Percentiles rank a stretch among this genome's conserved stretches.
phyloP scores from a whole-genome alignment of 108 stramenopile genomes.

The Mayamaea pseudoterrestris region DNA sequence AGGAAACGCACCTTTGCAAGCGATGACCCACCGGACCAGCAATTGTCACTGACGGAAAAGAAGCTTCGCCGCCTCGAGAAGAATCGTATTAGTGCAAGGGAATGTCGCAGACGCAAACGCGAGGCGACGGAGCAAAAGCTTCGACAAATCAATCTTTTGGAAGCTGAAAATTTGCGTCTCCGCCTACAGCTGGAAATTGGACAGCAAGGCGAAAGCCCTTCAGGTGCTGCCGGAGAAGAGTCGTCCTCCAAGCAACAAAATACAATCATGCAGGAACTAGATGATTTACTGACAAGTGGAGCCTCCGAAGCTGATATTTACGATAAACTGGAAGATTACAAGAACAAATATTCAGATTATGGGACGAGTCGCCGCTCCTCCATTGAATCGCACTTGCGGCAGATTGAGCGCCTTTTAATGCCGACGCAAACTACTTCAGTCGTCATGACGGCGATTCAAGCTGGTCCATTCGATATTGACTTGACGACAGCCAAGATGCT shows the following conservation, averaged over 20 bases:
- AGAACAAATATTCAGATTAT: constrained; percentile 84
- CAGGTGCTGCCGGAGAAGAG: too few relatives aligned
- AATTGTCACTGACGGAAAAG: constrained; percentile 63
- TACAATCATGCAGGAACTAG: constrained; percentile 36
- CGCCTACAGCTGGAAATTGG: constrained; percentile 77
- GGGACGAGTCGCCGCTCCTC: constrained; percentile 69
- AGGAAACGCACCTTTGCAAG: too few relatives aligned
- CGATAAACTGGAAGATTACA: constrained; percentile 68
- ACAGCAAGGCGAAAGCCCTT: constrained; percentile 59
- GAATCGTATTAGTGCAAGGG: constrained; percentile 73
- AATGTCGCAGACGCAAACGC: constrained; percentile 72
- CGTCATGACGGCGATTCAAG: constrained; percentile 56
- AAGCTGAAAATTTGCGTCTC: constrained; percentile 83
- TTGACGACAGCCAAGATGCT: background rate
- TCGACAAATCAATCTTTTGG: constrained; percentile 67
- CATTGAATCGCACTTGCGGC: constrained; percentile 72
- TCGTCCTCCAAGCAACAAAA: constrained; percentile 31
- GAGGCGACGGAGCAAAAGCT: constrained; percentile 73
- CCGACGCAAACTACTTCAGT: constrained; percentile 73
- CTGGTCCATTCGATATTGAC: constrained; percentile 7
- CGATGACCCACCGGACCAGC: too few relatives aligned
- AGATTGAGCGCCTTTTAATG: constrained; percentile 58
- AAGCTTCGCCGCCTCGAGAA: constrained; percentile 73
- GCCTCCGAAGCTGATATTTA: constrained; percentile 73
- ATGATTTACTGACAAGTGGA: constrained; percentile 54